Evolutionary conservation across 2,329 filamentous ascomycete genomes (phyloP).

Genomic region (Cladosporium sp.): DNA sequence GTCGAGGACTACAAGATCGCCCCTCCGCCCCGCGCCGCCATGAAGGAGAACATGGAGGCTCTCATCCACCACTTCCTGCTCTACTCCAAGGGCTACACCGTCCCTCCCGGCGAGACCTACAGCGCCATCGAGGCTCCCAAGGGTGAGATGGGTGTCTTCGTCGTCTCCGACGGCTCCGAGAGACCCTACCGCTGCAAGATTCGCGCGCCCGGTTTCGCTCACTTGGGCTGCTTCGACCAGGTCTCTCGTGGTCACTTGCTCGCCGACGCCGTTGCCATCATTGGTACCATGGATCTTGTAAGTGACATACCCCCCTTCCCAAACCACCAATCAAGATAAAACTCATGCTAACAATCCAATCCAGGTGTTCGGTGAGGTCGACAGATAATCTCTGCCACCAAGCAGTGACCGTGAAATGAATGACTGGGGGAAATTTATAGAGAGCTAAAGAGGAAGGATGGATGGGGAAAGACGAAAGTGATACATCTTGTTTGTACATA

Average conservation of each 20-base stretch:
- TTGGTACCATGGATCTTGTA: slow-evolving; percentile 63
- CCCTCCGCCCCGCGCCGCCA: slow-evolving; percentile 89
- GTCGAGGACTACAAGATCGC: slow-evolving; percentile 99
- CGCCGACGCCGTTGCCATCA: slow-evolving; percentile 94
- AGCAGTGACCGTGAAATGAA: background rate
- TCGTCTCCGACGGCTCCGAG: slow-evolving; percentile 95
- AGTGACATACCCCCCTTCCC: too few relatives aligned
- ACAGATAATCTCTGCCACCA: slow-evolving; percentile 14
- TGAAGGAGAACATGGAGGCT: slow-evolving; percentile 99
- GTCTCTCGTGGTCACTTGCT: slow-evolving; percentile 86
- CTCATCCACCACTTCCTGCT: slow-evolving; percentile 98
- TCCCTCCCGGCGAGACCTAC: slow-evolving; percentile 97
- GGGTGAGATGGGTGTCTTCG: slow-evolving; percentile 97
- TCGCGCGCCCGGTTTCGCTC: slow-evolving; percentile 91
- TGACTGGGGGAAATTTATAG: too few relatives aligned
- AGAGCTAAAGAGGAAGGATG: too few relatives aligned
- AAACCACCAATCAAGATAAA: too few relatives aligned
- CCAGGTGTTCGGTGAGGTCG: slow-evolving; percentile 57
- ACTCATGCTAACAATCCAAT: too few relatives aligned
- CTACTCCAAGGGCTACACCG: slow-evolving; percentile 96
- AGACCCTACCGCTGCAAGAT: slow-evolving; percentile 97
- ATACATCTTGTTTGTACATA: too few relatives aligned
- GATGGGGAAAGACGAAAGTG: too few relatives aligned
- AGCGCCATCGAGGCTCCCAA: slow-evolving; percentile 98
- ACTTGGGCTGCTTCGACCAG: slow-evolving; percentile 91